Percentiles rank a stretch among this genome's conserved stretches.
Conservation (phyloP, 202 grass and related monocot genomes). For the Cymbopogon flexuosus region DNA sequence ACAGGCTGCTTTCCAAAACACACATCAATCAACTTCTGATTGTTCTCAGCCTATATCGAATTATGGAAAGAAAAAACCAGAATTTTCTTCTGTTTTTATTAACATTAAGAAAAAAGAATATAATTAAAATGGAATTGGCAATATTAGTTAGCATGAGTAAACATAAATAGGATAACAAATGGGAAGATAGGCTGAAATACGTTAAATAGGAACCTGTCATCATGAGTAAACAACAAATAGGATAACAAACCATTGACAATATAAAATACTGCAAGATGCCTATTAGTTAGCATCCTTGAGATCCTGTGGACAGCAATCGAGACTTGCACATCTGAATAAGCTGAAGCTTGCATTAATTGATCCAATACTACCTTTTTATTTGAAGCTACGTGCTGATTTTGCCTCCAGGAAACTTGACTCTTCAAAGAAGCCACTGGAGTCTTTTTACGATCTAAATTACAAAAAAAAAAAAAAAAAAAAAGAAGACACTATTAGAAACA, state of each 20-base stretch:
- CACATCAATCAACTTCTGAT: no score
- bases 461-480: no score
- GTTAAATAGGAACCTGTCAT: conserved; percentile 21
- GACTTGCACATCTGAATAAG: conserved; percentile 11
- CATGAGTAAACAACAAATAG: not conserved
- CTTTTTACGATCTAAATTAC: conserved; percentile 18
- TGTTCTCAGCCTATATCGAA: no score
- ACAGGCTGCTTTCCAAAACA: conserved; percentile 17
- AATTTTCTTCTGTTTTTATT: no score
- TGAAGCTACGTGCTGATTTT: not conserved
- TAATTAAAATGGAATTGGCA: no score
- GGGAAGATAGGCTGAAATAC: conserved; percentile 3
- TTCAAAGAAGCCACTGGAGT: conserved; percentile 12
- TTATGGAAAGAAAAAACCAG: no score
- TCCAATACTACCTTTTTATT: conserved; percentile 16
- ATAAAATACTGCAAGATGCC: conserved; percentile 9
- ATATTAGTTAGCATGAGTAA: no score
- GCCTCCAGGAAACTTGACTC: not conserved
- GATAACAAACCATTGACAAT: conserved; percentile 1
- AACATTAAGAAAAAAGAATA: no score
- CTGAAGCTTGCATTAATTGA: not conserved
- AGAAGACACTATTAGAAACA: conserved; percentile 22
- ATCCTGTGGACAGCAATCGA: not conserved
- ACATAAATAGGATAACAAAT: conserved; percentile 4
- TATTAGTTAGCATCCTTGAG: not conserved